phyloP scores from a whole-genome alignment of 306 rosid genomes.

The Urtica urens region DNA sequence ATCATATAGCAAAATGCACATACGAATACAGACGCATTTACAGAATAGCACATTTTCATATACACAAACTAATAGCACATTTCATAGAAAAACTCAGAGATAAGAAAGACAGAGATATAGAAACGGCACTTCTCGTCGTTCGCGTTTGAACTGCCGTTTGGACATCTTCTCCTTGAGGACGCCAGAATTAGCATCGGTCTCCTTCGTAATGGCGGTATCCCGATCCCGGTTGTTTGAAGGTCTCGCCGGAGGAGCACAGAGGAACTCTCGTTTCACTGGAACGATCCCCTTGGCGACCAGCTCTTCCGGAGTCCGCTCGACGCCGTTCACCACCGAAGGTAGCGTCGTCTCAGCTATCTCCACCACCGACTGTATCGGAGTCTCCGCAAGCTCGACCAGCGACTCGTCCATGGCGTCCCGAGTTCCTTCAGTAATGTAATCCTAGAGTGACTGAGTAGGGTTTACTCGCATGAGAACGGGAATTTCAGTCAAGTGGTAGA shows the following conservation, averaged over 20 bases:
- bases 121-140: slow-evolving; percentile 55
- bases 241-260: slow-evolving; percentile 56
- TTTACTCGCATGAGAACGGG: too few relatives aligned
- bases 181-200: slow-evolving; percentile 20
- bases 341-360: too few relatives aligned
- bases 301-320: slow-evolving; percentile 40
- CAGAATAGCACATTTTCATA: background rate
- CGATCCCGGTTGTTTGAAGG: slow-evolving; percentile 7
- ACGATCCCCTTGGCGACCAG: slow-evolving; percentile 68
- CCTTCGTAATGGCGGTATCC: slow-evolving; percentile 27
- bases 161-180: slow-evolving; percentile 72
- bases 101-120: background rate
- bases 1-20: background rate
- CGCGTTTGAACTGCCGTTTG: slow-evolving; percentile 93
- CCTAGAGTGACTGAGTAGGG: background rate
- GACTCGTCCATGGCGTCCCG: slow-evolving; percentile 26
- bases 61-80: background rate
- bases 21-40: background rate
- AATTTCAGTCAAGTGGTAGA: background rate
- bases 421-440: slow-evolving; percentile 1
- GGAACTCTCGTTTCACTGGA: slow-evolving; percentile 55
- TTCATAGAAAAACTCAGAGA: too few relatives aligned
- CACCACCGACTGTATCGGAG: background rate
- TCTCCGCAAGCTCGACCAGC: background rate
- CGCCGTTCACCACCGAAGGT: slow-evolving; percentile 5